Conservation (phyloP, 371 early-diverging fungal genomes). For the Circinella umbellata region DNA sequence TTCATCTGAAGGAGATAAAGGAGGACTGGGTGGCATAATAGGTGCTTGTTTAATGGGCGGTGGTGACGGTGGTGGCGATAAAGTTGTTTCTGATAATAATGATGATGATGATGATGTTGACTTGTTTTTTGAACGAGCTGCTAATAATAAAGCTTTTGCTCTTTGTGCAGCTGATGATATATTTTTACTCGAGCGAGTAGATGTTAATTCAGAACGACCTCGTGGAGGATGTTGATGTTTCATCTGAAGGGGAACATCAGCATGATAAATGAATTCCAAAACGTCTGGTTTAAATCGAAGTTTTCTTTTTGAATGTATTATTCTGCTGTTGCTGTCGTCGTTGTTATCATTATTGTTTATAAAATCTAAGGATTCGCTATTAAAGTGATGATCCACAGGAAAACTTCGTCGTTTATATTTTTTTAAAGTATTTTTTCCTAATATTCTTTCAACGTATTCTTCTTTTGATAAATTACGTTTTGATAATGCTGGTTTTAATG, state of each 20-base stretch:
- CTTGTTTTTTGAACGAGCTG: constrained; percentile 6
- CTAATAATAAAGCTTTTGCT: constrained; percentile 12
- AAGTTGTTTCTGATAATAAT: neutral
- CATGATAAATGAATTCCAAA: constrained; percentile 15
- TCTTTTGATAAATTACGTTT: constrained; percentile 10
- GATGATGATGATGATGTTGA: neutral
- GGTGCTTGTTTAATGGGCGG: neutral
- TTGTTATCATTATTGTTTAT: neutral
- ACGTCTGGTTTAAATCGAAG: constrained; percentile 16
- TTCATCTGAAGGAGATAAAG: constrained; percentile 11
- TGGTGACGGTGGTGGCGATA: neutral
- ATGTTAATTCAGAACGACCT: neutral
- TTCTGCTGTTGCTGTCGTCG: neutral
- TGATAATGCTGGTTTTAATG: constrained; percentile 9
- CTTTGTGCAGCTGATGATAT: constrained; percentile 16
- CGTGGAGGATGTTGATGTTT: neutral
- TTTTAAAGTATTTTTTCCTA: constrained; percentile 6
- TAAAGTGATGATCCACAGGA: neutral
- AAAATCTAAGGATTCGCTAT: neutral
- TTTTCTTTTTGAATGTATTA: neutral
- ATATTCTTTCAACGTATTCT: constrained; percentile 5
- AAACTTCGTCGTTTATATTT: constrained; percentile 15
- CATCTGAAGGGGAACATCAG: constrained; percentile 6
- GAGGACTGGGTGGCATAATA: constrained; percentile 16
- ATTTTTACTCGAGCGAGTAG: neutral